Evolutionary conservation across 2,329 filamentous ascomycete genomes (phyloP), one percentile per base, ranked within the genome.

Genomic region (Aspergillus sp.): DNA sequence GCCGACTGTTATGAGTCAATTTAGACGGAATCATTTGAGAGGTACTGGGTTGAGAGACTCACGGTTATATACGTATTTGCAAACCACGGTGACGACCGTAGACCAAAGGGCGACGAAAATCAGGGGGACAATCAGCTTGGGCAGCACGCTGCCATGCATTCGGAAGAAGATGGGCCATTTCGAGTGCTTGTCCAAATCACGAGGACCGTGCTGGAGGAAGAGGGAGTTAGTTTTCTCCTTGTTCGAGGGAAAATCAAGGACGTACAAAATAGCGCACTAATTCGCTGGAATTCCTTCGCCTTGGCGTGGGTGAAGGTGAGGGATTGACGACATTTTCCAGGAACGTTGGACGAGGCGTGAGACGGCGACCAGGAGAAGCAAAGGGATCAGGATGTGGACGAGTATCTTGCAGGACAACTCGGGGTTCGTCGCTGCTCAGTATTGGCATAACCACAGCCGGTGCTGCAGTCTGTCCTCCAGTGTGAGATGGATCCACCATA

Each of bases 81-180:
- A 72, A 54, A 87, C 70, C 42, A 68, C 65, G 8, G 82, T 86
- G 48, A 90, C 81, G 31, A 75, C 61, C 1, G 83, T 83, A 1
- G 84, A 73, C 86, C 86, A 90, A 10, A 56, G 57, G 10, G 73
- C 78, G 29, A 89, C 72, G 45, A 84, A 74, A 8, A 76, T 7
- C 13, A 90, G 63, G 0, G 86, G 86, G 6, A 90, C 60, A 33
- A 90, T 79, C 77, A 90, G 80, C 59, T 86, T 83, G 9, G 86
- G 86, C 45, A 85, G 63, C 47, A 90, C 82, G 49, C 82, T 86
- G 54, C 86, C 86, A 62, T 88, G 85, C 69, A 90, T 75, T 46
- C 85, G 83, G 61, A 90, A 68, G 61, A 89, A 85, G 50, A 82
- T 77, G 12, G 86, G 86, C 76, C 85, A 83, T 73, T 87, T 89